These are phyloP conservation scores for Pseudopediastrum boryanum DNA, from an alignment of 139 green algal species.

Conservation along the genomic window DNA sequence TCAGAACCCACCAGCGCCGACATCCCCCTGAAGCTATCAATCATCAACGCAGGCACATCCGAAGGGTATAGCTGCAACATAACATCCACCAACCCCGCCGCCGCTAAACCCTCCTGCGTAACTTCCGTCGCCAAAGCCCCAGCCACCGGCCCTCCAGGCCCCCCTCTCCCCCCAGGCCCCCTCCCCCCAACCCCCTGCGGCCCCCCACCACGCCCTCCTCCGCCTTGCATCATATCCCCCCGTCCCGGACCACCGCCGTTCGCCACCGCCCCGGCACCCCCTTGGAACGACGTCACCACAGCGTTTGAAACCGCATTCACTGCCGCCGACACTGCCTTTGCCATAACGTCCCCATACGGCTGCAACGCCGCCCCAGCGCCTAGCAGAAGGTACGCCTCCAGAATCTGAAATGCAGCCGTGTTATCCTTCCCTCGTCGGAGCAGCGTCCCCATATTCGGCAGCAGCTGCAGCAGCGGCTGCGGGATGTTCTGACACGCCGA, in stretches of 20 bases:
- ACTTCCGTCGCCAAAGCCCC: constrained; percentile 42
- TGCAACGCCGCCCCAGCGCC: constrained; percentile 20
- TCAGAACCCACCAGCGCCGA: constrained; percentile 31
- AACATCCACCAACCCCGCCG: constrained; percentile 52
- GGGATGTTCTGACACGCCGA: too few relatives aligned
- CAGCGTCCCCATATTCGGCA: constrained; percentile 57
- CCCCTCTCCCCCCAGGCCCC: neutral
- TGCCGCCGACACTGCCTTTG: constrained; percentile 8
- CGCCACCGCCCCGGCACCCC: too few relatives aligned
- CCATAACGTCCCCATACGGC: constrained; percentile 29
- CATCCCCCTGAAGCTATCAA: constrained; percentile 44
- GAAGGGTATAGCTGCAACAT: constrained; percentile 47
- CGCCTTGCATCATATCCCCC: too few relatives aligned
- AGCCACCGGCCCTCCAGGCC: neutral
- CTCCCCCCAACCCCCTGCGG: neutral
- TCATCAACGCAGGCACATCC: constrained; percentile 45
- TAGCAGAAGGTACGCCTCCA: constrained; percentile 71
- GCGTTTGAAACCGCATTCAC: neutral
- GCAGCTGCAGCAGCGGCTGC: constrained; percentile 57
- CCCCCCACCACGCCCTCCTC: too few relatives aligned
- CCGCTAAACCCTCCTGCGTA: constrained; percentile 51
- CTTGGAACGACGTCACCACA: neutral
- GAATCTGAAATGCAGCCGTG: constrained; percentile 52
- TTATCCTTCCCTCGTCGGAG: constrained; percentile 63
- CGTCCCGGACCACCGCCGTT: neutral